Evolutionary conservation across 495 filamentous ascomycete genomes (phyloP).

Genomic region (Chaetomidium leptoderma): DNA sequence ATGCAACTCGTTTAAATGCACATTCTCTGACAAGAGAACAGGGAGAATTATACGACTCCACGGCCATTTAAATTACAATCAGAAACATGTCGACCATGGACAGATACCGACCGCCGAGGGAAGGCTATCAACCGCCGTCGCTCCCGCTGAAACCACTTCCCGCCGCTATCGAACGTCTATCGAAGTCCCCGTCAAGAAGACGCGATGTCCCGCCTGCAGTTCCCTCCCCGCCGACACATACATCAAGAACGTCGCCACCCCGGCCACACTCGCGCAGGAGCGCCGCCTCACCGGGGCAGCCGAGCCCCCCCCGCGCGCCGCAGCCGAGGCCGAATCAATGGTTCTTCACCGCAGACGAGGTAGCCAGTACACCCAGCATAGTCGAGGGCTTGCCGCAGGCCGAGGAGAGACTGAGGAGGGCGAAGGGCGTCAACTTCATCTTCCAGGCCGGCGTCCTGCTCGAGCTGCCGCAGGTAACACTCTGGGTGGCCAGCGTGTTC

Average conservation of each 20-base stretch:
- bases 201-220: conserved; percentile 51
- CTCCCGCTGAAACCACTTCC: conserved; percentile 40
- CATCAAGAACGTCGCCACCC: conserved; percentile 49
- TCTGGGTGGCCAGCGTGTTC: conserved; percentile 87
- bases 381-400: conserved; percentile 71
- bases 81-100: conserved; percentile 43
- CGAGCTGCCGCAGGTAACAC: conserved; percentile 84
- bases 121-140: conserved; percentile 42
- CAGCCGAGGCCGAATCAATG: conserved; percentile 59
- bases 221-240: conserved; percentile 49
- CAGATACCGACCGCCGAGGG: conserved; percentile 47
- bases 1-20: background rate
- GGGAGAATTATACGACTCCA: background rate
- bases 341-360: conserved; percentile 82
- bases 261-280: conserved; percentile 41
- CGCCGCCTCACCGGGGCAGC: conserved; percentile 35
- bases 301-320: conserved; percentile 33
- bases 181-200: conserved; percentile 44
- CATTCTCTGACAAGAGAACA: background rate
- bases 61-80: background rate
- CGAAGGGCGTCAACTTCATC: conserved; percentile 95
- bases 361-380: conserved; percentile 75
- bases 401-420: conserved; percentile 70
- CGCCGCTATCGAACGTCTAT: conserved; percentile 32
- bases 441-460: conserved; percentile 88